Evolutionary conservation across 129 eudicot species (phyloP), one percentile per base, ranked within the genome.

Genomic region (Arctium lappa): DNA sequence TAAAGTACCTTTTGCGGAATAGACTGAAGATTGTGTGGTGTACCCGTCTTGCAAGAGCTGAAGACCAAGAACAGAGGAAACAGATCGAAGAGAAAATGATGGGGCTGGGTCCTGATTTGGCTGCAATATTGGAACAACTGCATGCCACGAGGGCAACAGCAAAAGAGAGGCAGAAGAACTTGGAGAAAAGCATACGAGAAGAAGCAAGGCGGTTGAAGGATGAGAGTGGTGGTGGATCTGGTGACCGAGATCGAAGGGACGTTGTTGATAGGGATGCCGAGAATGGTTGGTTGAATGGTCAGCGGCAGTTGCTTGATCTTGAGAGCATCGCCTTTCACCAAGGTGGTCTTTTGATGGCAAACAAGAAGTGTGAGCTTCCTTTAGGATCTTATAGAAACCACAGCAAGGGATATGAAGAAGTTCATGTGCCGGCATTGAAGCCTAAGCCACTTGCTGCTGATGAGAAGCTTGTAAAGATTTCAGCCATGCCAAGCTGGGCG

Each of bases 91-190:
- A 95, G 70, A 88, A 91, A 81, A 93, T 93, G 97, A 82, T 83
- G 82, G 91, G 62, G 18, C 37, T 85, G 74, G 99, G 98, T 27
- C 82, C 90, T 6, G 92, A 91, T 33, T 91, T 88, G 86, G 94
- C 90, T 80, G 92, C 98, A 2, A 90, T 95, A 70, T 74, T 95
- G 89, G 95, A 93, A 81, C 98, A 95, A 80, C 82, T 95, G 86
- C 99, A 95, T 89, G 97, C 97, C 38, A 95, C 99, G 1, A 77
- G 97, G 84, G 99, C 99, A 6, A 91, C 97, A 71, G 97, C 97
- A 4, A 95, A 93, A 76, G 99, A 95, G 91, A 93, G 97, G 89
- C 97, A 95, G 80, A 93, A 89, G 87, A 93, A 88, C 80, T 75
- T 95, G 88, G 97, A 93, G 86, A 95, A 93, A 83, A 95, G 97